Percentiles rank a stretch among this genome's conserved stretches.
phyloP scores from a whole-genome alignment of 768 basidiomycete genomes.

The Trametes cinnabarina region DNA sequence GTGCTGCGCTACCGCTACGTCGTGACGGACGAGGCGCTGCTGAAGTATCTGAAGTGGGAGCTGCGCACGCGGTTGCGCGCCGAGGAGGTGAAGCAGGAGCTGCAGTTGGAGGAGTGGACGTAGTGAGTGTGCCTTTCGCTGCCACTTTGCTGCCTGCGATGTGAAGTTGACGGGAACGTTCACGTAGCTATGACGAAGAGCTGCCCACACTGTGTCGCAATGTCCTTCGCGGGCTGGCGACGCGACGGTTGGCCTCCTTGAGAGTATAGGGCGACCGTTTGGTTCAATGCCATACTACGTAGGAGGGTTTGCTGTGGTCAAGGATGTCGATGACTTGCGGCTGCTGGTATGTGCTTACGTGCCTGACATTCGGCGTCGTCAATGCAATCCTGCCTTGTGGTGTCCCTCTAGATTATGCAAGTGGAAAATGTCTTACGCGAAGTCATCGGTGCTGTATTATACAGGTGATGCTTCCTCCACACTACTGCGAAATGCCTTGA shows the following conservation, averaged over 20 bases:
- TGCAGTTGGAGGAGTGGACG: slow-evolving; percentile 13
- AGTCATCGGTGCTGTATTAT: too few species aligned
- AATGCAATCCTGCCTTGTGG: too few species aligned
- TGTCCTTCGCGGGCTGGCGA: slow-evolving; percentile 6
- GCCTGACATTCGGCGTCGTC: background rate
- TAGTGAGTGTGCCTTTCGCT: slow-evolving; percentile 5
- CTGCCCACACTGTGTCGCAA: slow-evolving; percentile 8
- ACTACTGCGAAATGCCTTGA: background rate
- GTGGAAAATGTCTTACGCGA: too few species aligned
- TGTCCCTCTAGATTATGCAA: too few species aligned
- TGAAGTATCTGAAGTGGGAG: background rate
- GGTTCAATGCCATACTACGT: too few species aligned
- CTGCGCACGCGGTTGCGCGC: background rate
- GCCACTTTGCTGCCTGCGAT: background rate
- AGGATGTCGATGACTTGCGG: background rate
- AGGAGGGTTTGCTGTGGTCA: background rate
- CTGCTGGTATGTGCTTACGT: background rate
- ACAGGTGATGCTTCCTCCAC: background rate
- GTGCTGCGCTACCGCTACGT: slow-evolving; percentile 8
- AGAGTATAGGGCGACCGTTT: background rate
- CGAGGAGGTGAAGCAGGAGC: slow-evolving; percentile 2
- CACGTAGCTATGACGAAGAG: slow-evolving; percentile 12
- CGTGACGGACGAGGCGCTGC: slow-evolving; percentile 9
- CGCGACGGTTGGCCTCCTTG: background rate
- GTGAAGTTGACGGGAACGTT: too few species aligned